Evolutionary conservation across 169 alveolate species (phyloP).

Genomic region (Ichthyophthirius multifiliis): DNA sequence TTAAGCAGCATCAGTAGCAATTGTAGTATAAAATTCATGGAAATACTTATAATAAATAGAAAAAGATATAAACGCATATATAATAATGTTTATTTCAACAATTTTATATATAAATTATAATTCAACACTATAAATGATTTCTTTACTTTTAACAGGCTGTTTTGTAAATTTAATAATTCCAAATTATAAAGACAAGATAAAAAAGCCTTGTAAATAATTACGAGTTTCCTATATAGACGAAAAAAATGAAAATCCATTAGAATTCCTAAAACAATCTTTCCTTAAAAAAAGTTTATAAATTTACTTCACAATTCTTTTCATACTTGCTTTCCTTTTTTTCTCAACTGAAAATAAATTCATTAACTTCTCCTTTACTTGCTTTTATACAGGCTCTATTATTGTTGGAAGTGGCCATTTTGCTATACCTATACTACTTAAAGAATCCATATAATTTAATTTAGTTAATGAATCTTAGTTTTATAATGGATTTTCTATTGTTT

Average conservation of each 20-base stretch:
- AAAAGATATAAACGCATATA: background rate
- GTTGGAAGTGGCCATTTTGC: slow-evolving; percentile 13
- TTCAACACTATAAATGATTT: background rate
- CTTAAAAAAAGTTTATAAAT: background rate
- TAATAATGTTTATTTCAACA: background rate
- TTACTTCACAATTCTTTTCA: background rate
- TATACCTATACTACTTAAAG: background rate
- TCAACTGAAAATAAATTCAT: background rate
- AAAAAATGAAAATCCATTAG: no score
- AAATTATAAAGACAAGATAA: no score
- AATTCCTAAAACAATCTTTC: background rate
- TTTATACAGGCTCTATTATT: slow-evolving; percentile 4
- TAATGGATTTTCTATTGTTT: slow-evolving; percentile 15
- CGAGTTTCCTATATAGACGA: no score
- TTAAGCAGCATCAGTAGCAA: background rate
- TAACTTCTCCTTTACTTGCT: background rate
- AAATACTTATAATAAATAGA: background rate
- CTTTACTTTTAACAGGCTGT: background rate
- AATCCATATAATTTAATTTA: background rate
- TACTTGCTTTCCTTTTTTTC: background rate
- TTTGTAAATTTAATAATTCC: no score
- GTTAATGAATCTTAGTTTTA: background rate
- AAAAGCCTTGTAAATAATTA: no score
- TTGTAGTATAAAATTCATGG: slow-evolving; percentile 3
- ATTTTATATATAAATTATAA: background rate